phyloP scores from a whole-genome alignment of 371 early-diverging fungal species.

The Choanephora cucurbitarum region DNA sequence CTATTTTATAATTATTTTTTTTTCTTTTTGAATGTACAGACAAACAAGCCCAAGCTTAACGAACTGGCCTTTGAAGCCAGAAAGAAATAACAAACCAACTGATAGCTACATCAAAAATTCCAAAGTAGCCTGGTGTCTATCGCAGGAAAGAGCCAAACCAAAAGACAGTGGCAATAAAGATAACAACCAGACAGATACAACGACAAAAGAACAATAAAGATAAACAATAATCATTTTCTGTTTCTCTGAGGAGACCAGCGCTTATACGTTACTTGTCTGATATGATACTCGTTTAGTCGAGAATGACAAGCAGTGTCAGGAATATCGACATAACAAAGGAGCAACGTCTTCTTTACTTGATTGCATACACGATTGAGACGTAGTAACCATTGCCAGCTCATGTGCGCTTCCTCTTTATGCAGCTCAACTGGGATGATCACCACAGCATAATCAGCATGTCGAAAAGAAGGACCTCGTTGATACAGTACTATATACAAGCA shows the following conservation, averaged over 20 bases:
- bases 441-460: slow-evolving; percentile 43
- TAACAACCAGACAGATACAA: not conserved
- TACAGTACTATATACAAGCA: slow-evolving; percentile 27
- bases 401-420: slow-evolving; percentile 10
- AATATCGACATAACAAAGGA: slow-evolving; percentile 56
- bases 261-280: slow-evolving; percentile 54
- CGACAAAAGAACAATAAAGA: not conserved
- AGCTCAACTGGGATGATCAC: slow-evolving; percentile 25
- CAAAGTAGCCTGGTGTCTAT: not conserved
- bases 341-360: slow-evolving; percentile 63
- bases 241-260: slow-evolving; percentile 65
- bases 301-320: slow-evolving; percentile 22
- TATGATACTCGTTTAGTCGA: slow-evolving; percentile 32
- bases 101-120: not conserved
- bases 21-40: not conserved
- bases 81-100: not conserved
- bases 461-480: slow-evolving; percentile 25
- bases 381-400: slow-evolving; percentile 60
- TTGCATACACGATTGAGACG: slow-evolving; percentile 61
- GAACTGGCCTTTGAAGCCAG: not conserved
- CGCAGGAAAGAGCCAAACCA: not conserved
- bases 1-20: not conserved
- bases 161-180: not conserved
- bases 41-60: not conserved
- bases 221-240: slow-evolving; percentile 32